Percentiles rank a stretch among this genome's conserved stretches.
Conservation (phyloP, 2,329 filamentous ascomycete genomes). For the Davidsoniella neocaledoniae region DNA sequence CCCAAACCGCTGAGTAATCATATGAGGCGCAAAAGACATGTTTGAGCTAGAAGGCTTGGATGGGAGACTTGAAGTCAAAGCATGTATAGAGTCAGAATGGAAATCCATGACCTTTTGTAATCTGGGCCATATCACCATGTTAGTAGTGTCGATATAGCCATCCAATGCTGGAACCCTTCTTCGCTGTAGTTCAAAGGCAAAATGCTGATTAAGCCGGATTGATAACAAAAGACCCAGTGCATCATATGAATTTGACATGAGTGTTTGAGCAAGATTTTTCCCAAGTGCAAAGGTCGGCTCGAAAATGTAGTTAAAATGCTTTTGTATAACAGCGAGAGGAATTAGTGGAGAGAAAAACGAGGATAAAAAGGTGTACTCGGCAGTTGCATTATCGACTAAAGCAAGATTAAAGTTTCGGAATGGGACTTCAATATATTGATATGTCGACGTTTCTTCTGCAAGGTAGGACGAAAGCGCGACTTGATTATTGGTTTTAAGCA, state of each 20-base stretch:
- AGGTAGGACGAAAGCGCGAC: slow-evolving; percentile 72
- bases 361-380: slow-evolving; percentile 87
- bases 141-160: slow-evolving; percentile 82
- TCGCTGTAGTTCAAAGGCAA: slow-evolving; percentile 84
- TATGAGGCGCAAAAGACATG: slow-evolving; percentile 59
- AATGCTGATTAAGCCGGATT: slow-evolving; percentile 82
- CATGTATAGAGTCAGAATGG: slow-evolving; percentile 74
- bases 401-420: slow-evolving; percentile 94
- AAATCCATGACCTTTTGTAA: slow-evolving; percentile 88
- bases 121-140: slow-evolving; percentile 91
- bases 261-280: slow-evolving; percentile 54
- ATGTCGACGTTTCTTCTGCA: slow-evolving; percentile 73
- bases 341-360: slow-evolving; percentile 72
- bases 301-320: slow-evolving; percentile 76
- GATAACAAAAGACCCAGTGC: slow-evolving; percentile 78
- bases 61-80: slow-evolving; percentile 36
- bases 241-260: slow-evolving; percentile 65
- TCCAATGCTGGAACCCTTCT: slow-evolving; percentile 81
- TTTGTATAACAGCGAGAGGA: slow-evolving; percentile 59
- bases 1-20: slow-evolving; percentile 86
- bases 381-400: slow-evolving; percentile 79
- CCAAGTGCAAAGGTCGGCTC: slow-evolving; percentile 79
- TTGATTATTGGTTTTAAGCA: slow-evolving; percentile 57
- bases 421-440: slow-evolving; percentile 75
- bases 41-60: slow-evolving; percentile 24